A percentile compares a stretch with the other conserved stretches of the same genome.
Evolutionary conservation across 345 rosid species (phyloP).

Genomic region (Eucalyptus guilfoylei): DNA sequence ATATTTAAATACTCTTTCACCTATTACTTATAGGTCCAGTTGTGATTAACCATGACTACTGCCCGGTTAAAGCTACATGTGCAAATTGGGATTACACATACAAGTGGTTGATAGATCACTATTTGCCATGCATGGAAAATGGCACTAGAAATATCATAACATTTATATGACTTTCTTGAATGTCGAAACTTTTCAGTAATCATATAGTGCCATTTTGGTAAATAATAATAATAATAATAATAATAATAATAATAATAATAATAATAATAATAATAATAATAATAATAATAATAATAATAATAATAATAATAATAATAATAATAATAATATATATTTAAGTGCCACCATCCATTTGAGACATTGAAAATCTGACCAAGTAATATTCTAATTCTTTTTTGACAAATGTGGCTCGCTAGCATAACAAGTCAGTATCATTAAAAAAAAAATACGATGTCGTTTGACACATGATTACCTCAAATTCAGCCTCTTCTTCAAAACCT

Average conservation of each 20-base stretch:
- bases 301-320: too few species aligned
- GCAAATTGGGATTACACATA: neutral
- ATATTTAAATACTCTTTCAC: neutral
- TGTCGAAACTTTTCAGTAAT: neutral
- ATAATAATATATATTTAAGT: too few species aligned
- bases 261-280: too few species aligned
- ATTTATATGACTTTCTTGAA: neutral
- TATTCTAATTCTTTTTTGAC: neutral
- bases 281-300: too few species aligned
- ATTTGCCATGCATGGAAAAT: neutral
- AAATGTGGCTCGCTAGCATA: neutral
- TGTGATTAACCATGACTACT: neutral
- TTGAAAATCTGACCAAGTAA: rapidly evolving
- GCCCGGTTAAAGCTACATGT: neutral
- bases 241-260: too few species aligned
- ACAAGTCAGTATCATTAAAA: neutral
- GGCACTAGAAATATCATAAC: neutral
- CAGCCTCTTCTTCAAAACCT: neutral
- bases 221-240: neutral
- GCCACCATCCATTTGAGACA: neutral
- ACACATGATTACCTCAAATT: neutral
- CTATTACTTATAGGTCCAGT: neutral
- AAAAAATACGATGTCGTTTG: neutral
- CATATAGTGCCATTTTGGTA: neutral
- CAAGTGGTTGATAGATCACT: neutral